Percentiles rank a stretch among this genome's conserved stretches.
Evolutionary conservation across 2,329 filamentous ascomycete genomes (phyloP).

Genomic region (Coniochaeta sp.): DNA sequence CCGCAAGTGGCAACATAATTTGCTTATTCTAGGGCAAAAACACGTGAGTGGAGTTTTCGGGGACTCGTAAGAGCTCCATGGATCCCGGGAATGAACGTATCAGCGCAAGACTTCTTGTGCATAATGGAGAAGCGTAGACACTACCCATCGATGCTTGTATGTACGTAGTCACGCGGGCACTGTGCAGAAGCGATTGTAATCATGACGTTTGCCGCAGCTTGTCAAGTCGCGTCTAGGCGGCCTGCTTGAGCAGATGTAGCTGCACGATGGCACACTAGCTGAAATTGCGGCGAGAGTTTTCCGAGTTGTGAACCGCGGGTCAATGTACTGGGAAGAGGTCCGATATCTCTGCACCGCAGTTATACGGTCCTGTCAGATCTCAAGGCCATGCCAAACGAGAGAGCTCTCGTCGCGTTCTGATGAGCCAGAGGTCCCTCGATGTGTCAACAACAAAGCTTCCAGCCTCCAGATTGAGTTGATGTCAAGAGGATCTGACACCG

Average conservation of each 20-base stretch:
- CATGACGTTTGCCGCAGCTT: not conserved
- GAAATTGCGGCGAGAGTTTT: not conserved
- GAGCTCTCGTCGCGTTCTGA: not conserved
- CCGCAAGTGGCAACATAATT: not conserved
- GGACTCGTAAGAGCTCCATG: not conserved
- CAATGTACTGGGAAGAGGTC: not conserved
- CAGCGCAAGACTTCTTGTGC: no score
- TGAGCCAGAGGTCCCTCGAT: not conserved
- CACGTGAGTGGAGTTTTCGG: not conserved
- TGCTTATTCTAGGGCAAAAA: not conserved
- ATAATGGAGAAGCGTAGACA: no score
- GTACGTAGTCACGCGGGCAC: not conserved
- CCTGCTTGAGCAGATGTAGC: not conserved
- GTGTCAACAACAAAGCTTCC: not conserved
- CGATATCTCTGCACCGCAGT: no score
- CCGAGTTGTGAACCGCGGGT: not conserved
- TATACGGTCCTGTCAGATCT: not conserved
- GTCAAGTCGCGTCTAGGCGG: not conserved
- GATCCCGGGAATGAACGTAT: not conserved
- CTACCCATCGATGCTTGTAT: not conserved
- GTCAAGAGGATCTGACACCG: not conserved
- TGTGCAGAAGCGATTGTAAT: no score
- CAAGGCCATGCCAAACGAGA: no score
- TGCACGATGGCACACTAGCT: not conserved
- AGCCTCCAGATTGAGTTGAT: not conserved